phyloP scores from a whole-genome alignment of 768 basidiomycete species.

The Gyrodon lividus region DNA sequence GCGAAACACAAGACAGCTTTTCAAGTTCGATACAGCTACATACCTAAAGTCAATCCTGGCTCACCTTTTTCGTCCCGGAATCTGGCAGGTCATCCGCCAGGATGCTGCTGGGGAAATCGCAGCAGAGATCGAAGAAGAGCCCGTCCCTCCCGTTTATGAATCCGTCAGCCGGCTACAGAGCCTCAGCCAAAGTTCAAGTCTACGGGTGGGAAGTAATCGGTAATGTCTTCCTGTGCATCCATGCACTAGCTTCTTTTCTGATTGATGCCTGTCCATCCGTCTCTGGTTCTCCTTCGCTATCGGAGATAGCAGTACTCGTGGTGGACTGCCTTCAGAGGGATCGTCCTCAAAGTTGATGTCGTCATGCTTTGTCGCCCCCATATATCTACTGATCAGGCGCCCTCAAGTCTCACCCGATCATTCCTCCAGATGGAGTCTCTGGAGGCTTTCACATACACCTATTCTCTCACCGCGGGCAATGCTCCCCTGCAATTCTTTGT shows the following conservation, averaged over 20 bases:
- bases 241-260: constrained; percentile 6
- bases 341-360: constrained; percentile 13
- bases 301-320: constrained; percentile 4
- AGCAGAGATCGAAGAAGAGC: constrained; percentile 7
- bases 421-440: constrained; percentile 25
- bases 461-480: constrained; percentile 43
- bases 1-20: neutral
- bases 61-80: constrained; percentile 10
- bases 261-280: constrained; percentile 2
- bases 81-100: constrained; percentile 25
- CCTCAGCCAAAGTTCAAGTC: neutral
- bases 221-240: constrained; percentile 6
- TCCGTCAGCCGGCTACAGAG: neutral
- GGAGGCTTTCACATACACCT: constrained; percentile 41
- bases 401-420: constrained; percentile 15
- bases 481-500: constrained; percentile 51
- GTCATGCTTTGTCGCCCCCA: neutral
- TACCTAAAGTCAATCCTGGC: constrained; percentile 15
- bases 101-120: constrained; percentile 6
- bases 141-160: constrained; percentile 24
- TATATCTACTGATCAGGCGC: constrained; percentile 8
- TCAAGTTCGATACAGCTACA: neutral
- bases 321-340: constrained; percentile 10
- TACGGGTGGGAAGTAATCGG: neutral
- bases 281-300: neutral